A percentile compares a stretch with the other conserved stretches of the same genome.
Conservation (phyloP, 2,329 filamentous ascomycete genomes). For the Graphiopsis chlorocephala region DNA sequence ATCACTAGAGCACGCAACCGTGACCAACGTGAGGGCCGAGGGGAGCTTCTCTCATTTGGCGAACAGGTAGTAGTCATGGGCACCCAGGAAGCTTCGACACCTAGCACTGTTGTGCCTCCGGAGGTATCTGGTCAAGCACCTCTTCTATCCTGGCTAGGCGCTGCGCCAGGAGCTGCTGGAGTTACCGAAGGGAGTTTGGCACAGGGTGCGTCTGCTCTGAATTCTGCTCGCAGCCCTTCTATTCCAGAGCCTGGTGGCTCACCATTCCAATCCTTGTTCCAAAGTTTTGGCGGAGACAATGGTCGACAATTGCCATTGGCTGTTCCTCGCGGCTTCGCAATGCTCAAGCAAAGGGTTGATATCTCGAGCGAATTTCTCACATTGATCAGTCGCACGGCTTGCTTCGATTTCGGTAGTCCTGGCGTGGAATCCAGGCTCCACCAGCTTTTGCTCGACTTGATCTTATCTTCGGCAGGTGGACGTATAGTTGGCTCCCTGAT, state of each 20-base stretch:
- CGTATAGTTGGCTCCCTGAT: conserved; percentile 16
- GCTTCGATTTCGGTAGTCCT: conserved; percentile 33
- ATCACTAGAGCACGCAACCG: conserved; percentile 34
- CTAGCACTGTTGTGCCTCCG: neutral
- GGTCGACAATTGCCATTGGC: conserved; percentile 28
- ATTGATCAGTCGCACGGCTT: conserved; percentile 33
- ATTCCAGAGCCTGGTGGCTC: neutral
- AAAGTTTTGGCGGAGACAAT: neutral
- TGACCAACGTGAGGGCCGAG: conserved; percentile 26
- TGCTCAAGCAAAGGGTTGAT: conserved; percentile 27
- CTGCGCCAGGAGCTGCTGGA: neutral
- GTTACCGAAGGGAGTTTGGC: neutral
- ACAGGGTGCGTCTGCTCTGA: neutral
- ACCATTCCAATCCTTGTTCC: conserved; percentile 3
- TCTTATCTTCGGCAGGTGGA: conserved; percentile 27
- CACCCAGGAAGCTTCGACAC: neutral
- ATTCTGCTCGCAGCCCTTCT: neutral
- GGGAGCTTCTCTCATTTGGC: neutral
- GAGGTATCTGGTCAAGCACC: conserved; percentile 1
- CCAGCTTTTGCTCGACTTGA: conserved; percentile 32
- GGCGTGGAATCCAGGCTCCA: conserved; percentile 30
- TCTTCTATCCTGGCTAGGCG: conserved; percentile 1
- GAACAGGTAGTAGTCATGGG: neutral
- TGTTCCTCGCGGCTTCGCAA: conserved; percentile 33
- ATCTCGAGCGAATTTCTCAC: conserved; percentile 29